Evolutionary conservation across 345 rosid species (phyloP), one percentile per base, ranked within the genome.

Genomic region (Melaleuca alternifolia): DNA sequence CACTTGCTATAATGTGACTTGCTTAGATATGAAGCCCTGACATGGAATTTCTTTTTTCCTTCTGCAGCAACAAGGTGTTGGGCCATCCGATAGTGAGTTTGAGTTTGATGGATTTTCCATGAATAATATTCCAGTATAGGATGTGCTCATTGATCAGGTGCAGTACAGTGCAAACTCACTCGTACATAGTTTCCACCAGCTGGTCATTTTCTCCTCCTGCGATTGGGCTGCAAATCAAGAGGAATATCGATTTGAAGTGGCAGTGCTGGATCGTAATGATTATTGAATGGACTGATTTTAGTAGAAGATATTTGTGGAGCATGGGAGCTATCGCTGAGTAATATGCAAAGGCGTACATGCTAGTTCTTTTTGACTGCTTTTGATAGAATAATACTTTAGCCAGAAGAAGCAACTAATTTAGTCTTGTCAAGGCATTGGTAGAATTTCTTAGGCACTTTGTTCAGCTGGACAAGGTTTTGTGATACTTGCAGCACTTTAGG

Each of bases 51-150:
- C 82, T 71, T 82, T 71, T 82, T 82, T 83, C 87, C 88, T 93
- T 84, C 86, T 86, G 92, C 95, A 92, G 92, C 96, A 95, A 90
- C 97, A 92, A 87, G 90, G 94, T 50, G 85, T 91, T 85, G 94
- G 87, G 84, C 86, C 94, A 37, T 83, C 93, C 11, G 96, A 94
- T 86, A 91, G 87, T 3, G 98, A 97, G 87, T 95, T 96, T 6
- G 96, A 95, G 85, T 94, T 95, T 61, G 98, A 97, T 37, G 99
- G 96, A 51, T 95, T 91, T 91, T 86, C 95, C 33, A 84, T 94
- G 87, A 98, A 91, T 88, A 93, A 95, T 84, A 93, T 96, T 87
- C 96, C 90, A 0, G 98, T 93, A 82, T 96, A 95, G 93, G 79
- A 26, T 71, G 20, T 37, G 81, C 84, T 84, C 84, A 46, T 11